Base-by-base conservation (phyloP, 164 flowering plant species). In the Sedum album region DNA sequence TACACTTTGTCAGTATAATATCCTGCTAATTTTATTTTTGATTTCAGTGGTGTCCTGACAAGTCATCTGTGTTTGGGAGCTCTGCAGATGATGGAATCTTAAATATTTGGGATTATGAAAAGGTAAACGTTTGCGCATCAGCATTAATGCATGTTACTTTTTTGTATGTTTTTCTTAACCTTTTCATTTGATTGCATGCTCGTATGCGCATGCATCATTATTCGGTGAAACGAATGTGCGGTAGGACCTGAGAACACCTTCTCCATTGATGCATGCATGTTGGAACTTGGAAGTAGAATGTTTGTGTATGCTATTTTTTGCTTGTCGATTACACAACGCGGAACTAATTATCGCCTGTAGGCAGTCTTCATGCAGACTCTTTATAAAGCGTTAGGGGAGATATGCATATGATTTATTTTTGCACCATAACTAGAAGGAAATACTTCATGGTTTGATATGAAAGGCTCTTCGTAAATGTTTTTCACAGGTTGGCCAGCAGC, bases 21-120 rank as follows among this genome's bases (percentile, higher is more conserved):
- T 70, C 39, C 51, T 53, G 42, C 31, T 20, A 25, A 11, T 65
- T 25, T 31, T 44, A 15, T 20, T 60, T 66, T 5, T 23, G 2
- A 55, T 53, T 42, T 60, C 76, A 73, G 76, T 73, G 76, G 72
- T 73, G 69, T 57, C 75, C 75, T 11, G 72, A 73, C 65, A 73
- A 73, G 39, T 55, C 75, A 36, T 73, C 75, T 51, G 69, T 73
- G 21, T 73, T 73, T 64, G 75, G 75, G 71, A 73, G 91, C 73
- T 77, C 91, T 69, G 94, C 93, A 31, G 93, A 88, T 66, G 95
- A 88, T 82, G 90, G 91, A 44, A 70, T 86, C 67, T 76, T 88
- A 57, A 88, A 88, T 70, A 75, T 88, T n/a, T 88, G 95, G 95
- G 90, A 88, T 79, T 74, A 83, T 72, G 85, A 82, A 49, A 84